A percentile compares a stretch with the other conserved stretches of the same genome.
phyloP scores from a whole-genome alignment of 208 protist species.

The Leishmania aethiopica region DNA sequence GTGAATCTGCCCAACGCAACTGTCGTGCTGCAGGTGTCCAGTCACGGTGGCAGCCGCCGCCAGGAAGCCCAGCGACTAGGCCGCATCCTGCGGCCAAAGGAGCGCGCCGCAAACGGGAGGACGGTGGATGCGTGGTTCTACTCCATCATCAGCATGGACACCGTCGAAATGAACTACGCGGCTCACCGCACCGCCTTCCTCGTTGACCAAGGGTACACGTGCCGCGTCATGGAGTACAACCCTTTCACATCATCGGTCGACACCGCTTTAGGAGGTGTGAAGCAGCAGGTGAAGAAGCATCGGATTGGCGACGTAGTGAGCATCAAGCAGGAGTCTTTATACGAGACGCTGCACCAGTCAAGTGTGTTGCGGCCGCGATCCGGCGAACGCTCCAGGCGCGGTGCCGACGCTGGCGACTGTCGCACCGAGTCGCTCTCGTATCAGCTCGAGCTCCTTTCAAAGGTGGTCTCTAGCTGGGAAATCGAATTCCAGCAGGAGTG shows the following conservation, averaged over 20 bases:
- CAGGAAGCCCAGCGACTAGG: conserved; percentile 98
- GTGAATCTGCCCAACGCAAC: conserved; percentile 99
- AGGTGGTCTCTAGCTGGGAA: conserved; percentile 87
- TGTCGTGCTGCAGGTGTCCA: conserved; percentile 99
- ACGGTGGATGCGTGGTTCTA: conserved; percentile 99
- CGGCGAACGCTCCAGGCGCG: background rate
- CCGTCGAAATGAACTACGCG: conserved; percentile 97
- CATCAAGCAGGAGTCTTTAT: conserved; percentile 78
- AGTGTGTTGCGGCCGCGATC: conserved; percentile 19
- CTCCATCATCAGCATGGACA: conserved; percentile 97
- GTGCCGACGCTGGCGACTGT: background rate
- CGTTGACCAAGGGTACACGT: conserved; percentile 95
- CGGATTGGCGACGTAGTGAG: conserved; percentile 66
- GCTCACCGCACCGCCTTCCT: conserved; percentile 98
- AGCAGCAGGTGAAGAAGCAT: conserved; percentile 23
- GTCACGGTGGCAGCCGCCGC: conserved; percentile 95
- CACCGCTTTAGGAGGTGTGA: background rate
- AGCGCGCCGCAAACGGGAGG: conserved; percentile 66
- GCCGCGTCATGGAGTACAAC: conserved; percentile 78
- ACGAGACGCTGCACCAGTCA: conserved; percentile 35
- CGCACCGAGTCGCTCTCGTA: conserved; percentile 46
- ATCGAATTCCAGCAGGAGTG: conserved; percentile 63
- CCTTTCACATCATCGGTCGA: conserved; percentile 19
- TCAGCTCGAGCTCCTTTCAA: conserved; percentile 72
- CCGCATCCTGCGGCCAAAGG: conserved; percentile 94